Evolutionary conservation across 1,284 basidiomycete species (phyloP).

Genomic region (Coniophora puteana): DNA sequence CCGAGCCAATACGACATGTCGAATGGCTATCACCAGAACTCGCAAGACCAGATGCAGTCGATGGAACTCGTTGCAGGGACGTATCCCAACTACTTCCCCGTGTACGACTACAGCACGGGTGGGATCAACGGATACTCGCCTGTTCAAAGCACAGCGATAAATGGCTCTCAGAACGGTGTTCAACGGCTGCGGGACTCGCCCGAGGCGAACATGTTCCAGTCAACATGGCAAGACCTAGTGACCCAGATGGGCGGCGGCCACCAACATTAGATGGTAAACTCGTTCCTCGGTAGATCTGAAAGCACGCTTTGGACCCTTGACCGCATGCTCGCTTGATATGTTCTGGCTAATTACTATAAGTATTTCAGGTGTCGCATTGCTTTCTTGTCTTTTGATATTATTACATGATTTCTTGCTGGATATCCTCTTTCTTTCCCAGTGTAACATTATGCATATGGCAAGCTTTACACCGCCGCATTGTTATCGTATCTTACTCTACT

Average conservation of each 20-base stretch:
- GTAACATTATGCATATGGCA: too few relatives aligned
- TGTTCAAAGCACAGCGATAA: constrained; percentile 32
- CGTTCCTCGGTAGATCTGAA: too few relatives aligned
- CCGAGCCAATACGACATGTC: constrained; percentile 15
- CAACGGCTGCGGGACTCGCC: constrained; percentile 50
- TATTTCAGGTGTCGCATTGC: too few relatives aligned
- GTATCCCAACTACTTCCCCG: constrained; percentile 71
- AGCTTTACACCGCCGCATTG: too few relatives aligned
- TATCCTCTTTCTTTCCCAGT: too few relatives aligned
- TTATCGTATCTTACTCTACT: too few relatives aligned
- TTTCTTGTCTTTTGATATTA: too few relatives aligned
- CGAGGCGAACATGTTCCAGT: constrained; percentile 50
- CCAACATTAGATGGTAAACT: too few relatives aligned
- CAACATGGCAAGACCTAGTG: constrained; percentile 62
- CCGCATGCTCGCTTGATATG: too few relatives aligned
- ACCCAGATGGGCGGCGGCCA: constrained; percentile 10
- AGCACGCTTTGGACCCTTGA: too few relatives aligned
- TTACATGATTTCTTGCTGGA: too few relatives aligned
- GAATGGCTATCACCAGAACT: constrained; percentile 16
- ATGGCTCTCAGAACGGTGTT: constrained; percentile 28
- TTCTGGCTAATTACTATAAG: too few relatives aligned
- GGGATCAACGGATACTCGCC: constrained; percentile 26
- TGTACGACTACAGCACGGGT: constrained; percentile 62
- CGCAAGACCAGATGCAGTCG: constrained; percentile 20
- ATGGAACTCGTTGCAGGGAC: constrained; percentile 29